Evolutionary conservation across 805 yeast species (phyloP), one percentile per base, ranked within the genome.

Genomic region (Wickerhamiella brachini): DNA sequence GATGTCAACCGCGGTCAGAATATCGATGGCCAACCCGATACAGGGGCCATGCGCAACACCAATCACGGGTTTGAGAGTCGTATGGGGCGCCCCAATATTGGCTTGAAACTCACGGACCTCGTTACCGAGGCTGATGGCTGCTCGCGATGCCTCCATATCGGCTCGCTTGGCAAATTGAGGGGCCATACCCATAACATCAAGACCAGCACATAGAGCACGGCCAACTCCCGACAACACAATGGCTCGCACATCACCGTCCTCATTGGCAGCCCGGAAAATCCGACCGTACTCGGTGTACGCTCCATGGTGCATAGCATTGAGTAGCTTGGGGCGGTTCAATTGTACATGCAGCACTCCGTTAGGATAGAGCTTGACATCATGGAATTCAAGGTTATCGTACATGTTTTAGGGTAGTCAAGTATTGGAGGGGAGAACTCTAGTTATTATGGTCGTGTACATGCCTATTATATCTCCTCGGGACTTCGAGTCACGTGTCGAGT

Each of bases 1-100:
- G 22, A 84, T 75, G 15, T 79, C 72, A 26, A 75, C 71, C 0
- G 83, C 76, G 13, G 81, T 66, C 7, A 82, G 66, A 44, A 84
- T 74, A 63, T 84, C 93, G 18, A 85, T 56, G 0, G 83, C 90
- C 46, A 85, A 70, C 0, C 94, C 94, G 57, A 69, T 74, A 46
- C 74, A 65, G 10, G 74, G 68, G 0, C 93, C 93, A 64, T 84
- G 86, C 45, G 77, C 68, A 1, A 83, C 73, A 2, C 76, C 77
- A 54, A 84, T 80, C 10, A 86, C 83, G 3, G 94, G 71, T 55
- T 67, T 67, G 54, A 55, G 60, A 47, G 62, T 55, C 17, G 42
- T 37, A 49, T 59, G 56, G 10, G 68, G 61, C 47, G 49, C 45
- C 24, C 59, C 67, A 48, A 83, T 72, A 47, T 77, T 68, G 45